Base-by-base conservation (phyloP, 495 filamentous ascomycete species). In the Melanomma pulvis-pyrius region DNA sequence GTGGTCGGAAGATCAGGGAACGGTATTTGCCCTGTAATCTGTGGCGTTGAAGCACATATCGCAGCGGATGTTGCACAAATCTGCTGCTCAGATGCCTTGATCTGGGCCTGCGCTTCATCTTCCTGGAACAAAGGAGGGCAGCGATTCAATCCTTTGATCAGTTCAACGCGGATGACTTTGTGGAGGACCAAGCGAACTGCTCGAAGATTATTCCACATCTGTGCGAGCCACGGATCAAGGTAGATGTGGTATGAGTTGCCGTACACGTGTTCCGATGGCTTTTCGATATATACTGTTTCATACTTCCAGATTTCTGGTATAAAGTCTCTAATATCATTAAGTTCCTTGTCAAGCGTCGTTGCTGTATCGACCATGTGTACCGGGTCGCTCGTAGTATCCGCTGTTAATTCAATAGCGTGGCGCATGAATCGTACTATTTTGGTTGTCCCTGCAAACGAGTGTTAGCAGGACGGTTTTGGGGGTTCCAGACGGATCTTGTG, bases 131-230 rank as follows among this genome's bases (percentile, higher is more conserved):
- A n/a, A 5, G 69, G 53, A 17, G 65, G 65, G n/a, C 2, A 24
- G 9, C n/a, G 36, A 7, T 58, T 44, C 28, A 59, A 30, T 2
- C 61, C 61, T 59, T 58, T 53, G 30, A 59, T 11, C 2, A 72
- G 49, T 15, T 61, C 22, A 11, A 41, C 32, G 21, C 65, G 39
- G 39, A 72, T 51, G 2, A 46, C 9, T n/a, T 59, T 25, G 30
- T 72, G 60, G 1, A 72, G 60, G 11, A 52, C 17, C 9, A 59
- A 41, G n/a, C 65, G 60, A 11, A 65, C 19, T 1, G 52, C 17
- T 13, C 61, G 69, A 11, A 63, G 34, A 39, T 61, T 59, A 44
- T 69, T 72, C 61, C 56, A 65, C 56, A 69, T 61, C 21, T 56
- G 46, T 11, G 46, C 49, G 4, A 65, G 58, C 59, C 59, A 64